These are phyloP conservation scores for Scheffersomyces titani DNA, from an alignment of 1,139 yeast genomes.

Conservation along the genomic window DNA sequence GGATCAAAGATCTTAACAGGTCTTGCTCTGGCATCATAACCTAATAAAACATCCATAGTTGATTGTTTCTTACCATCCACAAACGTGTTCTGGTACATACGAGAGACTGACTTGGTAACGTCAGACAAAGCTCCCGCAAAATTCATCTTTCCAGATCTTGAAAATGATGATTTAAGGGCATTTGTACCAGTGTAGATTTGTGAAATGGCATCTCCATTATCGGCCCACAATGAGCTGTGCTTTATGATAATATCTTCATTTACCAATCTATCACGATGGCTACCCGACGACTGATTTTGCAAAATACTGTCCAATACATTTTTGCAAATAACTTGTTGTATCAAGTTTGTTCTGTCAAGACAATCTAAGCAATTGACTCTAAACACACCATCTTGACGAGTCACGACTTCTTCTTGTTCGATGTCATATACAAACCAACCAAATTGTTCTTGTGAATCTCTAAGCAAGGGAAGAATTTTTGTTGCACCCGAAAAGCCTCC, in stretches of 20 bases:
- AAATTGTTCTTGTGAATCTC: constrained; percentile 68
- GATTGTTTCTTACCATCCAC: constrained; percentile 89
- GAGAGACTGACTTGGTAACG: constrained; percentile 91
- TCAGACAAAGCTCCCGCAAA: constrained; percentile 95
- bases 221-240: constrained; percentile 93
- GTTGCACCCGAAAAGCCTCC: constrained; percentile 87
- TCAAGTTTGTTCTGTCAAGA: constrained; percentile 88
- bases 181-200: constrained; percentile 97
- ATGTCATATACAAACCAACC: constrained; percentile 70
- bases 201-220: constrained; percentile 95
- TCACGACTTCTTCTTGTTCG: constrained; percentile 35
- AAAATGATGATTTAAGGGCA: constrained; percentile 90
- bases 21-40: constrained; percentile 67
- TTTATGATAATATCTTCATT: constrained; percentile 55
- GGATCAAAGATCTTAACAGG: constrained; percentile 86
- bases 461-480: constrained; percentile 63
- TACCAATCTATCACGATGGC: constrained; percentile 21
- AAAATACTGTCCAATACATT: constrained; percentile 66
- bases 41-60: constrained; percentile 82
- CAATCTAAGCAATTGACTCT: constrained; percentile 95
- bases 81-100: constrained; percentile 95
- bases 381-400: constrained; percentile 87
- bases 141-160: constrained; percentile 94
- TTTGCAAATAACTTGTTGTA: constrained; percentile 78
- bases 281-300: constrained; percentile 41